Percentiles rank a stretch among this genome's conserved stretches.
Evolutionary conservation across 495 filamentous ascomycete genomes (phyloP).

Genomic region (Pyrenula massariospora): DNA sequence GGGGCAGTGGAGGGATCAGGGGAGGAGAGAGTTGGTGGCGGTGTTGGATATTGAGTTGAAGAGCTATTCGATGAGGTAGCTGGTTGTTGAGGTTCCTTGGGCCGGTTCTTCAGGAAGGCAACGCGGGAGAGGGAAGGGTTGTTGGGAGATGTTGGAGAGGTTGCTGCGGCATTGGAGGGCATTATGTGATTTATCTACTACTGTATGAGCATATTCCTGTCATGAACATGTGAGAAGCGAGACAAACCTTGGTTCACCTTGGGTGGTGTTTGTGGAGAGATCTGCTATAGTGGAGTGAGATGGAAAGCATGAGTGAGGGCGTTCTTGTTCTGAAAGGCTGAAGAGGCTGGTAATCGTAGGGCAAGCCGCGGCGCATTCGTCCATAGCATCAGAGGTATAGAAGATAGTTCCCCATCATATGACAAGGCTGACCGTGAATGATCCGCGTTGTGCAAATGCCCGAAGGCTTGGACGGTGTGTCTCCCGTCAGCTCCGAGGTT

Average conservation of each 20-base stretch:
- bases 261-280: neutral
- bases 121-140: neutral
- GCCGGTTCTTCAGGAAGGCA: neutral
- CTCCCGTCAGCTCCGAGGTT: too few relatives aligned
- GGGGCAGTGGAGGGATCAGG: neutral
- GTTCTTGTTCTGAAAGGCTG: too few relatives aligned
- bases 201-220: neutral
- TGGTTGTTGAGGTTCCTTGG: neutral
- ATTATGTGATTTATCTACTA: neutral
- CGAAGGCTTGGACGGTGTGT: too few relatives aligned
- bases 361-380: too few relatives aligned
- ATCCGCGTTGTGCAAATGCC: too few relatives aligned
- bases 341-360: too few relatives aligned
- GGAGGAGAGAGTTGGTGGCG: neutral
- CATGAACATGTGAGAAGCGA: neutral
- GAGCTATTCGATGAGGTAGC: neutral
- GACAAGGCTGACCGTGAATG: too few relatives aligned
- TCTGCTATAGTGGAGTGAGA: too few relatives aligned
- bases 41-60: neutral
- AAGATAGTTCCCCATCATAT: too few relatives aligned
- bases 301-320: too few relatives aligned
- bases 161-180: neutral
- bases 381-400: too few relatives aligned
- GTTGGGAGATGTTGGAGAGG: neutral
- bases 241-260: neutral